Percentiles rank a stretch among this genome's conserved stretches.
phyloP scores from a whole-genome alignment of 345 rosid genomes.

The Gynandropsis gynandra region DNA sequence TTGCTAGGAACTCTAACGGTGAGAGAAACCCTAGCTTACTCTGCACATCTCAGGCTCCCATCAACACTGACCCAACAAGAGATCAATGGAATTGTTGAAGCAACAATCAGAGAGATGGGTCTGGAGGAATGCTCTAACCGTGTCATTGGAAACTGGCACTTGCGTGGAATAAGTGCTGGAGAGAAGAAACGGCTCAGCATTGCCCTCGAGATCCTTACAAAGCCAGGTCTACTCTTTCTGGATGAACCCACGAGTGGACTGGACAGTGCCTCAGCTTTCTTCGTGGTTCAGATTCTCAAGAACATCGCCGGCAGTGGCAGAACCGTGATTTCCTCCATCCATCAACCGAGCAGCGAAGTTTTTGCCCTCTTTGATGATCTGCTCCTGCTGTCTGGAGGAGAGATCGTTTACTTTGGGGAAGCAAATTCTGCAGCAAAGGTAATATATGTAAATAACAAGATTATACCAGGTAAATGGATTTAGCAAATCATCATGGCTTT shows the following conservation, averaged over 20 bases:
- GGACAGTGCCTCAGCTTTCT: conserved; percentile 74
- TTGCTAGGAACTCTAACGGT: conserved; percentile 68
- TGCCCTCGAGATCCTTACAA: conserved; percentile 65
- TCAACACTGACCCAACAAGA: conserved; percentile 38
- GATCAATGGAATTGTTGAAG: conserved; percentile 44
- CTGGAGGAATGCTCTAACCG: conserved; percentile 62
- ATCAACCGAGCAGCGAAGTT: conserved; percentile 82
- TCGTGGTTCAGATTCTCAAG: conserved; percentile 48
- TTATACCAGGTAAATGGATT: neutral
- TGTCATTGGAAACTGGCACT: conserved; percentile 69
- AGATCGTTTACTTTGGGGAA: conserved; percentile 65
- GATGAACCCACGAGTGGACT: conserved; percentile 87
- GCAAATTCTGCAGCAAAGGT: conserved; percentile 40
- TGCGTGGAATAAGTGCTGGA: conserved; percentile 82
- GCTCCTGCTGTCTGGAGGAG: conserved; percentile 56
- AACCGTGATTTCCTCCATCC: conserved; percentile 58
- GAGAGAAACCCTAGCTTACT: conserved; percentile 63
- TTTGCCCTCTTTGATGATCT: conserved; percentile 64
- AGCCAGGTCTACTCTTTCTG: conserved; percentile 56
- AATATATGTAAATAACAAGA: conserved; percentile 3
- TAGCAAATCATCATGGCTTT: conserved; percentile 1
- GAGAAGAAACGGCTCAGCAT: conserved; percentile 76
- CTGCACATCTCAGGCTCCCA: conserved; percentile 65
- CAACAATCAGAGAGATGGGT: conserved; percentile 57
- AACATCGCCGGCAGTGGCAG: conserved; percentile 51